Conservation (phyloP, 129 eudicot species). For the Glebionis coronaria region DNA sequence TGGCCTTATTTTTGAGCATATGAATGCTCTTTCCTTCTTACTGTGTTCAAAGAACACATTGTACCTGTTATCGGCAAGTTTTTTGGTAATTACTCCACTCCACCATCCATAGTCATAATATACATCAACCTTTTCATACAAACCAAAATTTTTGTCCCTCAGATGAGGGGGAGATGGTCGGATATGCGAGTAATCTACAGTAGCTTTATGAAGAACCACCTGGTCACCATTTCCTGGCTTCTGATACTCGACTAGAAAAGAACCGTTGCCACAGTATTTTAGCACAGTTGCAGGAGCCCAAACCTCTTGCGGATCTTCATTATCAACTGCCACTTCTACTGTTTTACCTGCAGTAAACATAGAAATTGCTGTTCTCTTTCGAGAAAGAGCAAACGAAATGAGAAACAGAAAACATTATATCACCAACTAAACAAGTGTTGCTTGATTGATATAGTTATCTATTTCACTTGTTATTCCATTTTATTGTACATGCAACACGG, state of each 20-base stretch:
- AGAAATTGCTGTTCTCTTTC: slow-evolving; percentile 61
- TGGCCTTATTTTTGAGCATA: slow-evolving; percentile 53
- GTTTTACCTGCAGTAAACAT: slow-evolving; percentile 60
- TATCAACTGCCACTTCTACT: slow-evolving; percentile 68
- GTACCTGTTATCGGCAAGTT: slow-evolving; percentile 68
- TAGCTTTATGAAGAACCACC: slow-evolving; percentile 33
- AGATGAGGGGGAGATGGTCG: slow-evolving; percentile 75
- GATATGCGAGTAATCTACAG: slow-evolving; percentile 51
- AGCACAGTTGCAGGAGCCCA: slow-evolving; percentile 79
- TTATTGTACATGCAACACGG: too few relatives aligned
- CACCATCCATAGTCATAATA: slow-evolving; percentile 71
- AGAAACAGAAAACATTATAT: slow-evolving; percentile 15
- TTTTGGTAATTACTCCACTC: slow-evolving; percentile 70
- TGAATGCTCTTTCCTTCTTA: slow-evolving; percentile 47
- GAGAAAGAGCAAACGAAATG: slow-evolving; percentile 26
- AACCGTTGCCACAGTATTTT: slow-evolving; percentile 32
- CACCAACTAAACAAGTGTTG: too few relatives aligned
- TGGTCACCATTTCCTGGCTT: slow-evolving; percentile 29
- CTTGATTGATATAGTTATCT: too few relatives aligned
- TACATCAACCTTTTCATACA: slow-evolving; percentile 83
- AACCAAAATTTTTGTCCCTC: slow-evolving; percentile 46
- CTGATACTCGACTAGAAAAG: slow-evolving; percentile 54
- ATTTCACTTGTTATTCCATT: too few relatives aligned
- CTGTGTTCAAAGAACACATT: slow-evolving; percentile 52
- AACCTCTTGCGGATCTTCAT: slow-evolving; percentile 39